Evolutionary conservation across 768 basidiomycete species (phyloP).

Genomic region (Lentinula detonsa): DNA sequence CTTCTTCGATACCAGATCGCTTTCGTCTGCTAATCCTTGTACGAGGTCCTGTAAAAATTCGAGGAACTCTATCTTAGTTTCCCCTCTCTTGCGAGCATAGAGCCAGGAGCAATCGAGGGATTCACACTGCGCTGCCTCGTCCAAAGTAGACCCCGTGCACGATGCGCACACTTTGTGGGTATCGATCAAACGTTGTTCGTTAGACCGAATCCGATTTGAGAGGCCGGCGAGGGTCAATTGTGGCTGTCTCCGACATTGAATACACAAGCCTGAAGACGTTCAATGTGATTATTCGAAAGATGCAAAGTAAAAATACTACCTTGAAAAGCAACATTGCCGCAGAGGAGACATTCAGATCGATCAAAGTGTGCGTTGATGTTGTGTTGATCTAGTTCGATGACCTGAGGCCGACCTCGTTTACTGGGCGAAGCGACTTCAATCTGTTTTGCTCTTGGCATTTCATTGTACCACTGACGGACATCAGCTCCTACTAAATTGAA

Average conservation of each 20-base stretch:
- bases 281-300: not conserved
- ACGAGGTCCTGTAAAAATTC: constrained; percentile 25
- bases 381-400: constrained; percentile 26
- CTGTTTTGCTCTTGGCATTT: constrained; percentile 62
- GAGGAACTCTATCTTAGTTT: constrained; percentile 32
- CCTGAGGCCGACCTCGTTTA: constrained; percentile 14
- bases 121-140: constrained; percentile 67
- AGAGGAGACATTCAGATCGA: constrained; percentile 64
- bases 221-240: constrained; percentile 54
- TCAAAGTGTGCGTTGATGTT: constrained; percentile 76
- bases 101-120: constrained; percentile 86
- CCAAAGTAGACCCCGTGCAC: constrained; percentile 52
- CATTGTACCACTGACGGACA: constrained; percentile 79
- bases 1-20: not conserved
- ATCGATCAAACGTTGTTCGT: constrained; percentile 49
- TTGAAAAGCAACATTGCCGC: constrained; percentile 47
- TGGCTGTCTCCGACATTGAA: constrained; percentile 45
- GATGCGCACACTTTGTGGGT: constrained; percentile 67
- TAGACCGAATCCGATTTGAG: constrained; percentile 42
- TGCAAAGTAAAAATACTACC: constrained; percentile 28
- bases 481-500: constrained; percentile 91
- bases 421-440: constrained; percentile 28
- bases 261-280: constrained; percentile 51
- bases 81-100: constrained; percentile 61
- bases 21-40: constrained; percentile 24